Base-by-base conservation (phyloP, 73 alveolate genomes). In the Paramecium tetraurelia region DNA sequence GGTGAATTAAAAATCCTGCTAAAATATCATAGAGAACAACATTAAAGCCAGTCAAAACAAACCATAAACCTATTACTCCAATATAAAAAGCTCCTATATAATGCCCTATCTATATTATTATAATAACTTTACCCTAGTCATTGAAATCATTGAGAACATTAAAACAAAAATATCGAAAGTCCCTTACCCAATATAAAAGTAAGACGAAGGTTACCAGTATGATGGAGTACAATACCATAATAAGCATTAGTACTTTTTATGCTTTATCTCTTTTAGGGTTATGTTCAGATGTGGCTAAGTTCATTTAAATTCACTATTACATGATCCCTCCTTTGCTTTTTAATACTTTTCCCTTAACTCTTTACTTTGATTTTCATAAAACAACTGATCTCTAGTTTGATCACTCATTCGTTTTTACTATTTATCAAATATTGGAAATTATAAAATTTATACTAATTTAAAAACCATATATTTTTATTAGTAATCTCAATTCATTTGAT, bases 11-110 rank as follows among this genome's bases (percentile, higher is more conserved):
- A 22, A 80, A 80, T 21, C 90, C 90, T 18, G 75, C 90, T 35
- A 80, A 31, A 31, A 80, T 80, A 46, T 80, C 90, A 80, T 41
- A 80, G 16, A 80, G 33, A 22, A 80, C 90, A 24, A 80, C 90
- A 80, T 80, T 80, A 80, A 80, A 80, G 46, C 90, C 90, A 22
- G 90, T 80, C 50, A 80, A 80, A 22, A 80, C 90, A 80, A 80
- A 80, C 90, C 90, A 80, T 20, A 43, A 46, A 44, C 90, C 90
- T 8, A 80, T 63, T 3, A 44, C 31, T 41, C 90, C 90, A n/a
- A 80, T 44, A 31, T 31, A 80, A 20, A 46, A 21, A 24, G 90
- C 76, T n/a, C 90, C 90, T 24, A 80, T 22, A 18, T 24, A 80
- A 22, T 40, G 75, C 1, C 90, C 90, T 80, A 44, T 31, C 70